Evolutionary conservation across 192 early-diverging fungal species (phyloP).

Genomic region (Rhizophagus clarus): DNA sequence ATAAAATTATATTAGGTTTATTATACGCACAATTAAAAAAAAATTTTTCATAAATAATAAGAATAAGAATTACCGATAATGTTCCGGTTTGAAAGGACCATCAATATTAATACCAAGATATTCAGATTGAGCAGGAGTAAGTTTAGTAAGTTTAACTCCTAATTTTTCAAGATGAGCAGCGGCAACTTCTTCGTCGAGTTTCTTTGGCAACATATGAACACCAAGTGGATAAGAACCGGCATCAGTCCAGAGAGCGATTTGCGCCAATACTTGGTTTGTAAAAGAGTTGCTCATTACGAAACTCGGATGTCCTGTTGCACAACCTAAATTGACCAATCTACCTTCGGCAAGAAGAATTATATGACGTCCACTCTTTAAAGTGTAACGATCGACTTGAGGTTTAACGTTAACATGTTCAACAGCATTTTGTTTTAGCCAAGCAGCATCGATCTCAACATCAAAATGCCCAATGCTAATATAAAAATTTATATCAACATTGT

Average conservation of each 20-base stretch:
- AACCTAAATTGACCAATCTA: conserved; percentile 98
- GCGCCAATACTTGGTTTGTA: conserved; percentile 97
- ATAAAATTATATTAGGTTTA: not conserved
- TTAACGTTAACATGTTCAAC: conserved; percentile 91
- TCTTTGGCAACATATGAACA: conserved; percentile 99
- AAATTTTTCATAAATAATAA: not conserved
- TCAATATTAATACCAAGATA: conserved; percentile 83
- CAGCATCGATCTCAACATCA: conserved; percentile 98
- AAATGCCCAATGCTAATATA: conserved; percentile 93
- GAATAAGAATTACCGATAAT: conserved; percentile 85
- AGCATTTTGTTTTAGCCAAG: conserved; percentile 97
- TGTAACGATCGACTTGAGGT: conserved; percentile 98
- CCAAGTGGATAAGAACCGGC: conserved; percentile 84
- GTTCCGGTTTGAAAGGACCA: conserved; percentile 96
- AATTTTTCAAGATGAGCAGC: conserved; percentile 92
- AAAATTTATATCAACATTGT: not conserved
- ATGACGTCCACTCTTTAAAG: conserved; percentile 86
- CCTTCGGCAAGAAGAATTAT: conserved; percentile 98
- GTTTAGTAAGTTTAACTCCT: conserved; percentile 90
- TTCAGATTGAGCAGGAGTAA: conserved; percentile 65
- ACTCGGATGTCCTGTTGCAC: conserved; percentile 97
- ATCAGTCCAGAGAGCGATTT: conserved; percentile 99
- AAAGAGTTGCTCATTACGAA: conserved; percentile 99
- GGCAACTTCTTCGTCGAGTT: conserved; percentile 99
- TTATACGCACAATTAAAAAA: not conserved